These are phyloP conservation scores for Nothophytophthora sp. DNA, from an alignment of 352 stramenopile genomes.

Conservation along the genomic window DNA sequence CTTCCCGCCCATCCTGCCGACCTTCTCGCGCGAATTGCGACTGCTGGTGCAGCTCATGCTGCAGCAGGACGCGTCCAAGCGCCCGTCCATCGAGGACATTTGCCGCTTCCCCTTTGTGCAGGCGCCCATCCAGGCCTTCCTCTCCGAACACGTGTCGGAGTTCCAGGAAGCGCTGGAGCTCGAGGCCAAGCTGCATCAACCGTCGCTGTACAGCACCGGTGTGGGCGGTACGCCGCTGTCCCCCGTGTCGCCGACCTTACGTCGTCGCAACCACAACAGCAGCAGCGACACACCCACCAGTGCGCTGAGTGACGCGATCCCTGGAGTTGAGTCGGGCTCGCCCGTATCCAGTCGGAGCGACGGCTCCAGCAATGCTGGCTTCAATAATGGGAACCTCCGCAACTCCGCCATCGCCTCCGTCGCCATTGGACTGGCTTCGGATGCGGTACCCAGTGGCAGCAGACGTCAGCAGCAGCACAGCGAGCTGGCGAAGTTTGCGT, in stretches of 20 bases:
- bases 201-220: slow-evolving; percentile 58
- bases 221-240: slow-evolving; percentile 32
- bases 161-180: slow-evolving; percentile 87
- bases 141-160: slow-evolving; percentile 84
- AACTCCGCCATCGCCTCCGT: slow-evolving; percentile 62
- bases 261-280: slow-evolving; percentile 52
- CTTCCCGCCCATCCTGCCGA: slow-evolving; percentile 76
- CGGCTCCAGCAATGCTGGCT: slow-evolving; percentile 38
- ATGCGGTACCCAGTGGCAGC: slow-evolving; percentile 30
- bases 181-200: slow-evolving; percentile 87
- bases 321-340: slow-evolving; percentile 25
- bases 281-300: slow-evolving; percentile 36
- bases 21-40: slow-evolving; percentile 79
- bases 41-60: slow-evolving; percentile 89
- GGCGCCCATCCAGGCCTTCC: slow-evolving; percentile 79
- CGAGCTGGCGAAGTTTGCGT: slow-evolving; percentile 41
- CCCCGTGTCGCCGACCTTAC: slow-evolving; percentile 39
- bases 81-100: slow-evolving; percentile 89
- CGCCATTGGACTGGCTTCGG: slow-evolving; percentile 47
- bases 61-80: slow-evolving; percentile 84
- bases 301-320: slow-evolving; percentile 28
- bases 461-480: slow-evolving; percentile 33
- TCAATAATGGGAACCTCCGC: slow-evolving; percentile 46
- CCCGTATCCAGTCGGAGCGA: slow-evolving; percentile 47
- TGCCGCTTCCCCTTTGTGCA: slow-evolving; percentile 89